A percentile compares a stretch with the other conserved stretches of the same genome.
phyloP scores from a whole-genome alignment of 768 basidiomycete genomes.

The Collybia sordida region DNA sequence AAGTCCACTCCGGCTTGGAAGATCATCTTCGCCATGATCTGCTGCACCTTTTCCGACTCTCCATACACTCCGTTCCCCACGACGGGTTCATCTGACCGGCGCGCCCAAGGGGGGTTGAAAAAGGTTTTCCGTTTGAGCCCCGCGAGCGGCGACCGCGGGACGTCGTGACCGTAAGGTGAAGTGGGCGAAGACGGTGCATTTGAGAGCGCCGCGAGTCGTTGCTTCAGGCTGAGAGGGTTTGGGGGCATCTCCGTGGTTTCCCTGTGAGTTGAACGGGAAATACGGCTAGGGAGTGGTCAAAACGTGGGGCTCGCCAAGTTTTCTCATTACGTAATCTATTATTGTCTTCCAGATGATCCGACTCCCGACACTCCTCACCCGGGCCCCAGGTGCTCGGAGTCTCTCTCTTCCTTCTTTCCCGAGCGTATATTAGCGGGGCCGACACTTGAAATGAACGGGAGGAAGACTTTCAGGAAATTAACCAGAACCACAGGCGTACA shows the following conservation, averaged over 20 bases:
- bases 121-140: slow-evolving; percentile 33
- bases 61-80: slow-evolving; percentile 31
- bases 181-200: slow-evolving; percentile 51
- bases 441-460: neutral
- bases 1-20: slow-evolving; percentile 90
- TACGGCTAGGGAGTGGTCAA: neutral
- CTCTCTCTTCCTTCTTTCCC: no score
- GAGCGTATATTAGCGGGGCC: no score
- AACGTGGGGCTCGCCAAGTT: neutral
- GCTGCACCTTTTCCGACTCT: slow-evolving; percentile 62
- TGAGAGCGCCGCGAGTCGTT: slow-evolving; percentile 64
- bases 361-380: no score
- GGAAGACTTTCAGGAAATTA: neutral
- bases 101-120: slow-evolving; percentile 55
- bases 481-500: slow-evolving; percentile 3
- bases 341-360: neutral
- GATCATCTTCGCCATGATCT: slow-evolving; percentile 70
- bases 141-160: slow-evolving; percentile 15
- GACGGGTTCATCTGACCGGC: slow-evolving; percentile 28
- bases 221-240: slow-evolving; percentile 53
- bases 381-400: no score
- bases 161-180: slow-evolving; percentile 27
- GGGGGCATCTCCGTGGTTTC: slow-evolving; percentile 25
- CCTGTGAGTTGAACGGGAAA: neutral
- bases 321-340: neutral